Evolutionary conservation across 2,329 filamentous ascomycete species (phyloP).

Genomic region (Beauveria australis): DNA sequence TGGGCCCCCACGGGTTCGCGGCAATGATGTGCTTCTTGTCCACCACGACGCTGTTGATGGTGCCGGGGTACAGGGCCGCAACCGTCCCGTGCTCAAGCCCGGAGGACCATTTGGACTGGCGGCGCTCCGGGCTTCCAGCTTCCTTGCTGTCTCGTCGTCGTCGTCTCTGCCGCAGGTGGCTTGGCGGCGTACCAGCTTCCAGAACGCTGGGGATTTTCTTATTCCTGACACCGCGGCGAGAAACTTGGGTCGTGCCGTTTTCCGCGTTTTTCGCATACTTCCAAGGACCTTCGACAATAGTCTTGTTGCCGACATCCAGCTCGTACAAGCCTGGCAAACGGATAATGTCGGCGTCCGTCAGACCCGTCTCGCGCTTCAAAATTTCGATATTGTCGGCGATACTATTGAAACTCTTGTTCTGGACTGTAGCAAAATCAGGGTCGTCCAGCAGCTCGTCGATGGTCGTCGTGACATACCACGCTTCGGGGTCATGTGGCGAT

Average conservation of each 20-base stretch:
- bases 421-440: background rate
- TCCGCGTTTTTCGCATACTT: too few species aligned
- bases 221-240: too few species aligned
- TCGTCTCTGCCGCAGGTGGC: too few species aligned
- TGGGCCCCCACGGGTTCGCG: background rate
- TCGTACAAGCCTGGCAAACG: slow-evolving; percentile 17
- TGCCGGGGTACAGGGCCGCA: slow-evolving; percentile 9
- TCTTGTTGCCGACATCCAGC: background rate
- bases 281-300: background rate
- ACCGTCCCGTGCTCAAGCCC: background rate
- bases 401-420: background rate
- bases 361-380: slow-evolving; percentile 17
- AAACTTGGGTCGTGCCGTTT: too few species aligned
- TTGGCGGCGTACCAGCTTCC: too few species aligned
- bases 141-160: too few species aligned
- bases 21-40: background rate
- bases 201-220: too few species aligned
- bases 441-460: background rate
- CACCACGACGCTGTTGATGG: slow-evolving; percentile 18
- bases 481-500: background rate
- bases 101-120: too few species aligned
- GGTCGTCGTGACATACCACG: background rate
- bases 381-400: slow-evolving; percentile 18
- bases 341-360: slow-evolving; percentile 17
- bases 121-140: too few species aligned